Evolutionary conservation across 2,329 filamentous ascomycete species (phyloP).

Genomic region (Penicillium sp.): DNA sequence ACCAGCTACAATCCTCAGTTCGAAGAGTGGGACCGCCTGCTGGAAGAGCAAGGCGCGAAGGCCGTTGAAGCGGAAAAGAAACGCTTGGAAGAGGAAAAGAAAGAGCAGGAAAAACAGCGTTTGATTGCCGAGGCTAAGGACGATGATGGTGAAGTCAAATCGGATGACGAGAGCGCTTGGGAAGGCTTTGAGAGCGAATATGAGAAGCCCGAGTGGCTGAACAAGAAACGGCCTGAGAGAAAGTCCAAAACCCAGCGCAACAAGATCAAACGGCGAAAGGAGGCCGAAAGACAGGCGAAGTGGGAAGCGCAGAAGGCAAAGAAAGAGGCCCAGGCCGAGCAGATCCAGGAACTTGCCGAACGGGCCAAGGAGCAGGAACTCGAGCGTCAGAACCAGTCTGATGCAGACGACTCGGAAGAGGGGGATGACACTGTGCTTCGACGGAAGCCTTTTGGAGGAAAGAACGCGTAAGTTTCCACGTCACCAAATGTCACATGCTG

Average conservation of each 20-base stretch:
- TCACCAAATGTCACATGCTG: not conserved
- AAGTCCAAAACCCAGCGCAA: constrained; percentile 87
- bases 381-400: constrained; percentile 41
- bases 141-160: constrained; percentile 70
- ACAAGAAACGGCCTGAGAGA: constrained; percentile 72
- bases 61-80: constrained; percentile 75
- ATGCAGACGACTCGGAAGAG: constrained; percentile 46
- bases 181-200: constrained; percentile 81
- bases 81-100: constrained; percentile 64
- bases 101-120: constrained; percentile 65
- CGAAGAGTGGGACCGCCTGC: constrained; percentile 75
- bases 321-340: constrained; percentile 67
- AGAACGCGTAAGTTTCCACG: constrained; percentile 45
- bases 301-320: constrained; percentile 73
- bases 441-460: constrained; percentile 68
- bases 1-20: constrained; percentile 92
- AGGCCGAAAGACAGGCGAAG: constrained; percentile 72
- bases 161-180: constrained; percentile 88
- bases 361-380: constrained; percentile 50
- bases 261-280: constrained; percentile 82
- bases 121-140: constrained; percentile 70
- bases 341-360: constrained; percentile 66
- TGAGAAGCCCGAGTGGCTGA: constrained; percentile 64
- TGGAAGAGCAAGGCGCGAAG: constrained; percentile 71
- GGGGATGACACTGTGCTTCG: constrained; percentile 64